Evolutionary conservation across 2,329 filamentous ascomycete genomes (phyloP).

Genomic region (Xylariomycetidae sp.): DNA sequence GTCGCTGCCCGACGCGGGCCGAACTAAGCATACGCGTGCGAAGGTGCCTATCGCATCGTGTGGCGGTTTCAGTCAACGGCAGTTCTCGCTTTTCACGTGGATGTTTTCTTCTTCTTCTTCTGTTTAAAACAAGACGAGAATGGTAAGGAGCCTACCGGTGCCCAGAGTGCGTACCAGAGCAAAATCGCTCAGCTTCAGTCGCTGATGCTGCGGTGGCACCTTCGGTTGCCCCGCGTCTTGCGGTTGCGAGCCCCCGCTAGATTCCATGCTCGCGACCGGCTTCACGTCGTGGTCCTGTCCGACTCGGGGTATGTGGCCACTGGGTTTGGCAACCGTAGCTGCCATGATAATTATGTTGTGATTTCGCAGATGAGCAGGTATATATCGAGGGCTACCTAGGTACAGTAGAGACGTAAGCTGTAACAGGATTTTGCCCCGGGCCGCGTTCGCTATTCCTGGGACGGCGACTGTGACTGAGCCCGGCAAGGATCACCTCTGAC

Average conservation of each 20-base stretch:
- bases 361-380: no score
- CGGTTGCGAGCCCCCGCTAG: constrained; percentile 11
- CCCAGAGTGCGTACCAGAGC: constrained; percentile 70
- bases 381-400: no score
- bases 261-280: constrained; percentile 16
- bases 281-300: constrained; percentile 17
- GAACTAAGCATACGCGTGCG: constrained; percentile 75
- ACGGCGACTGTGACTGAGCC: no score
- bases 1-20: constrained; percentile 49
- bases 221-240: constrained; percentile 17
- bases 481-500: no score
- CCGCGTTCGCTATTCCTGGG: no score
- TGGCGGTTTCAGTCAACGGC: no score
- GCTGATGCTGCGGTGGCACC: constrained; percentile 27
- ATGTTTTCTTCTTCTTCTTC: no score
- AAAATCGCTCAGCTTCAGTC: constrained; percentile 56
- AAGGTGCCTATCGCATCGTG: constrained; percentile 68
- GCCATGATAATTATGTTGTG: no score
- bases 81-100: no score
- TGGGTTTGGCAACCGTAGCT: constrained; percentile 27
- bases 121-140: no score
- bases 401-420: no score
- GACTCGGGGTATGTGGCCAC: constrained; percentile 13
- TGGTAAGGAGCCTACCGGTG: constrained; percentile 56
- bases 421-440: no score